A percentile compares a stretch with the other conserved stretches of the same genome.
These are phyloP conservation scores for Aspergillus tubingensis DNA, from an alignment of 2,329 filamentous ascomycete species.

Conservation along the genomic window DNA sequence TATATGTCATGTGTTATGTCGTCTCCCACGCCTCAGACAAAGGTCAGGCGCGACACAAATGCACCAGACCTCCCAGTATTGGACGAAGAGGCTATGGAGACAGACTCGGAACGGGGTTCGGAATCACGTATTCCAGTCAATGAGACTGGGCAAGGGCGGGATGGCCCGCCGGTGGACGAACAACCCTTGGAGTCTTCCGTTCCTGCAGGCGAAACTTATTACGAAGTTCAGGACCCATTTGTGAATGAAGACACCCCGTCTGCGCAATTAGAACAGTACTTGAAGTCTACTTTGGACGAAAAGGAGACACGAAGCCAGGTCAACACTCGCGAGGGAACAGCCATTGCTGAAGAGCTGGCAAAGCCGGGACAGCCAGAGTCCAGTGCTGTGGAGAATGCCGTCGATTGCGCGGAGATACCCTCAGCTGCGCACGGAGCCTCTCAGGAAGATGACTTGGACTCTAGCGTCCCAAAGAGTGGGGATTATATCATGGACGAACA, in stretches of 20 bases:
- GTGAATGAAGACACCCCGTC: not conserved
- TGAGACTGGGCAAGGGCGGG: not conserved
- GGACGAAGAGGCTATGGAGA: not conserved
- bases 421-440: not conserved
- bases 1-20: constrained; percentile 12
- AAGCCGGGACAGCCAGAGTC: not conserved
- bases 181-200: not conserved
- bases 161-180: not conserved
- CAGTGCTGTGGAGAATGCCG: no score
- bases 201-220: not conserved
- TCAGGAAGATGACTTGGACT: not conserved
- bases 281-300: not conserved
- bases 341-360: not conserved
- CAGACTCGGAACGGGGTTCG: not conserved
- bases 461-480: not conserved
- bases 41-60: not conserved
- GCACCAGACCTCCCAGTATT: not conserved
- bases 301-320: not conserved
- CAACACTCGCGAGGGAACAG: not conserved
- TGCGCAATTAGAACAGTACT: not conserved
- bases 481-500: not conserved
- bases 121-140: not conserved
- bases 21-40: constrained; percentile 5
- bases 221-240: not conserved
- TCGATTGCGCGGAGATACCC: not conserved